phyloP scores from a whole-genome alignment of 176 grass and related monocot species.

The Miscanthus lutarioriparius region DNA sequence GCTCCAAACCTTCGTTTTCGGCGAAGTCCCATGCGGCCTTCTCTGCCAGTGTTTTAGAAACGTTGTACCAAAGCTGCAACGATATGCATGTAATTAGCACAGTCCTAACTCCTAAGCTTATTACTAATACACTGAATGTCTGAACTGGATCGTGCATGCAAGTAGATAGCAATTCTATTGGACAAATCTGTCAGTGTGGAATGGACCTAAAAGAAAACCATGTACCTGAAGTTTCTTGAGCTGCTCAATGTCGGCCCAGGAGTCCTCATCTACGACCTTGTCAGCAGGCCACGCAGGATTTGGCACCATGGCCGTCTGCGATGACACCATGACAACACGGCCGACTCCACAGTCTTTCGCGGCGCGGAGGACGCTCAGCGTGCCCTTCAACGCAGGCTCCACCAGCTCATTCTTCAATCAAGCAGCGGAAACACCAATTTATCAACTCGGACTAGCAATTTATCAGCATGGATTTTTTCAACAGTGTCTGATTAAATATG shows the following conservation, averaged over 20 bases:
- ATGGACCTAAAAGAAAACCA: neutral
- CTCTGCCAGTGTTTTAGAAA: constrained; percentile 72
- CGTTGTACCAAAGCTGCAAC: constrained; percentile 51
- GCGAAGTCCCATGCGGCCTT: constrained; percentile 61
- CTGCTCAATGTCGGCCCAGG: constrained; percentile 53
- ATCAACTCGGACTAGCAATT: neutral
- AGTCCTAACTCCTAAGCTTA: neutral
- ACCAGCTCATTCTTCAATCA: constrained; percentile 48
- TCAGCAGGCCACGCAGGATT: constrained; percentile 54
- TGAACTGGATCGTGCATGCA: neutral
- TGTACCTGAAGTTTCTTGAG: constrained; percentile 44
- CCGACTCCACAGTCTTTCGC: constrained; percentile 36
- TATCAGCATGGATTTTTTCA: neutral
- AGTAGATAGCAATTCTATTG: neutral
- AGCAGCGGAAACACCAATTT: neutral
- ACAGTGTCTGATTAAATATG: too few relatives aligned
- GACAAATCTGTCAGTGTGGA: neutral
- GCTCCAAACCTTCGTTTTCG: constrained; percentile 32
- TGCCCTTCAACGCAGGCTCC: constrained; percentile 62
- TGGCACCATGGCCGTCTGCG: constrained; percentile 39
- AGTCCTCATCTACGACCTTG: constrained; percentile 46
- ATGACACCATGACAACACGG: constrained; percentile 56
- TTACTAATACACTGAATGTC: neutral
- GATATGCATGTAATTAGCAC: neutral
- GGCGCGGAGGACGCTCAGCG: constrained; percentile 58